These are phyloP conservation scores for Camelina sativa DNA, from an alignment of 345 rosid species.

Conservation along the genomic window DNA sequence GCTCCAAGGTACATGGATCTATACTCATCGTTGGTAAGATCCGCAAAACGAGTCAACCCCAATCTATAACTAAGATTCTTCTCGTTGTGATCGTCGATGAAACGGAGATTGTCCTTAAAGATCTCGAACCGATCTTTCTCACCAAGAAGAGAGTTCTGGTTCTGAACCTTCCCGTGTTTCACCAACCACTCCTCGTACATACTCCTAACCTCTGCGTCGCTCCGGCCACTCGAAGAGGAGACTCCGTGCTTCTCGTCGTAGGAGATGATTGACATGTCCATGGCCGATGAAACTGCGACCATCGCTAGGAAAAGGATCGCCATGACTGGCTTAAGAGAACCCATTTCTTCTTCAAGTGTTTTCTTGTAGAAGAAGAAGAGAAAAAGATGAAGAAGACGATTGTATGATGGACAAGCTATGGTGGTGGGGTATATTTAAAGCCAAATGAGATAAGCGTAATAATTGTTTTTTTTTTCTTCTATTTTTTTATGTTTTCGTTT, in stretches of 20 bases:
- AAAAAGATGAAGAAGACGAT: constrained; percentile 25
- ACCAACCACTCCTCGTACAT: constrained; percentile 77
- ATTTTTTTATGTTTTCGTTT: background rate
- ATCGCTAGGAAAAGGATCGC: constrained; percentile 47
- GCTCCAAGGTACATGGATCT: constrained; percentile 70
- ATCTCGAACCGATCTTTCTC: constrained; percentile 81
- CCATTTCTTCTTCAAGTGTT: constrained; percentile 48
- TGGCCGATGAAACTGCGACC: constrained; percentile 58
- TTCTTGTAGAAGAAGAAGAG: constrained; percentile 29
- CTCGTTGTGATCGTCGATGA: constrained; percentile 78
- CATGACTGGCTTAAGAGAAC: constrained; percentile 39
- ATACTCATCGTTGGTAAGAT: constrained; percentile 92
- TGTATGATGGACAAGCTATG: constrained; percentile 25
- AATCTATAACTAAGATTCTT: constrained; percentile 59
- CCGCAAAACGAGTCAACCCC: constrained; percentile 86
- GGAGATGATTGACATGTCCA: constrained; percentile 80
- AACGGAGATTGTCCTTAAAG: constrained; percentile 81
- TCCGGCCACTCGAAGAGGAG: constrained; percentile 46
- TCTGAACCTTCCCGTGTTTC: constrained; percentile 66
- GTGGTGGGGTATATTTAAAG: constrained; percentile 42
- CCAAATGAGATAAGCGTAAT: constrained; percentile 26
- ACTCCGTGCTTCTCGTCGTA: constrained; percentile 58
- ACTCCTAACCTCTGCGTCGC: constrained; percentile 66
- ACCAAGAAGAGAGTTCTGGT: constrained; percentile 58
- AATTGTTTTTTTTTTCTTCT: background rate